phyloP scores from a whole-genome alignment of 176 grass and related monocot species.

The Musa beccarii region DNA sequence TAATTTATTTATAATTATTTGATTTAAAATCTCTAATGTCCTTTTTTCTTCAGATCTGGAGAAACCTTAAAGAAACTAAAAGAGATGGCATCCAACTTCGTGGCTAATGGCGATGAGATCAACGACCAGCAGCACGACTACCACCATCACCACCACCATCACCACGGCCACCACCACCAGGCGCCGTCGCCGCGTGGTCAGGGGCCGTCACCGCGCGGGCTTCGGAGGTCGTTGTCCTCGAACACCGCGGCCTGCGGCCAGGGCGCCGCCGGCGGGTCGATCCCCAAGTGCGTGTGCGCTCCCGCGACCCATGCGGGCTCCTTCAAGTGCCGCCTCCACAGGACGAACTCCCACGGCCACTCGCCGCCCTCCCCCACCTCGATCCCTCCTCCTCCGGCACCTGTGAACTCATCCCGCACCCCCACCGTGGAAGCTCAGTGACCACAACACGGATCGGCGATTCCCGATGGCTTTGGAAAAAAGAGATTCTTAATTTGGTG shows the following conservation, averaged over 20 bases:
- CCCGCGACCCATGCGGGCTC: conserved; percentile 68
- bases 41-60: conserved; percentile 2
- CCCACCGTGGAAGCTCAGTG: conserved; percentile 58
- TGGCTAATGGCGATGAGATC: conserved; percentile 31
- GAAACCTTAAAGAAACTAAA: background rate
- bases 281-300: conserved; percentile 64
- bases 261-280: conserved; percentile 2
- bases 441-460: background rate
- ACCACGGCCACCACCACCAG: conserved; percentile 19
- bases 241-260: conserved; percentile 19
- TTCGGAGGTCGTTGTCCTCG: conserved; percentile 30
- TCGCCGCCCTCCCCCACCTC: conserved; percentile 8
- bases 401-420: conserved; percentile 25
- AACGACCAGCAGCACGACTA: conserved; percentile 6
- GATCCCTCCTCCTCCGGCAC: conserved; percentile 14
- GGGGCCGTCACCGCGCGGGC: conserved; percentile 35
- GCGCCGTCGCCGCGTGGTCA: conserved; percentile 22
- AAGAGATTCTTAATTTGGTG: background rate
- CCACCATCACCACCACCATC: conserved; percentile 21
- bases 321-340: conserved; percentile 95
- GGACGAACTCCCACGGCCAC: conserved; percentile 36
- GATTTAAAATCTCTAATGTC: background rate
- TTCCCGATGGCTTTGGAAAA: background rate
- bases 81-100: conserved; percentile 74
- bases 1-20: background rate